These are phyloP conservation scores for Colletotrichum sp. DNA, from an alignment of 2,329 filamentous ascomycete species.

Conservation along the genomic window DNA sequence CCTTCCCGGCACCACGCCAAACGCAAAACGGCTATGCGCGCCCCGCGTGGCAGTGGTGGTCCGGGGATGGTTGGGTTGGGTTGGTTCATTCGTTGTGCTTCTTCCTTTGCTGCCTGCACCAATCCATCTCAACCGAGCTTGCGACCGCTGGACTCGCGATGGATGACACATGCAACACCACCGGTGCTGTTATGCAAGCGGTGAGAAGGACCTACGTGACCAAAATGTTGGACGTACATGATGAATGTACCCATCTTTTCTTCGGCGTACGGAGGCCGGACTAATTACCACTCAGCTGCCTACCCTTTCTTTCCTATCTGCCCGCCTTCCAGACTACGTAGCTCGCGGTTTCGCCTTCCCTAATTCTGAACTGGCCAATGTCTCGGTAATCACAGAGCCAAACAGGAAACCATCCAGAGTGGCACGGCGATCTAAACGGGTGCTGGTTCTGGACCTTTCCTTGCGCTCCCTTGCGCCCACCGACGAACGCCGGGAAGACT, in stretches of 20 bases:
- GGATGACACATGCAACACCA: neutral
- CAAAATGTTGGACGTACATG: neutral
- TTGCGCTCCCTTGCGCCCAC: neutral
- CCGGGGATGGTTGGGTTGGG: neutral
- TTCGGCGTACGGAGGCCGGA: neutral
- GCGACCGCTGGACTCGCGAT: neutral
- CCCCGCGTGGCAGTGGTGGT: neutral
- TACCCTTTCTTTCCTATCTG: neutral
- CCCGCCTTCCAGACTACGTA: neutral
- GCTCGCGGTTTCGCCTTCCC: neutral
- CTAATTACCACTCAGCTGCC: neutral
- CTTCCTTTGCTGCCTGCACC: neutral
- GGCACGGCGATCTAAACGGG: neutral
- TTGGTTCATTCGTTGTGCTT: neutral
- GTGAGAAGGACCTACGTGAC: neutral
- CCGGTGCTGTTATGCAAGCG: neutral
- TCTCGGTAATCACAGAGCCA: neutral
- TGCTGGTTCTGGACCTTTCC: neutral
- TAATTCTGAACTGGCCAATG: neutral
- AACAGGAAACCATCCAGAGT: neutral
- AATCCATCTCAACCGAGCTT: neutral
- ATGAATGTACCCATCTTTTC: neutral
- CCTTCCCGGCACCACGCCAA: neutral
- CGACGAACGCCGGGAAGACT: neutral
- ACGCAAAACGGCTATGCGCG: conserved; percentile 5